These are phyloP conservation scores for Mucor indicus DNA, from an alignment of 371 early-diverging fungal genomes.

Conservation along the genomic window DNA sequence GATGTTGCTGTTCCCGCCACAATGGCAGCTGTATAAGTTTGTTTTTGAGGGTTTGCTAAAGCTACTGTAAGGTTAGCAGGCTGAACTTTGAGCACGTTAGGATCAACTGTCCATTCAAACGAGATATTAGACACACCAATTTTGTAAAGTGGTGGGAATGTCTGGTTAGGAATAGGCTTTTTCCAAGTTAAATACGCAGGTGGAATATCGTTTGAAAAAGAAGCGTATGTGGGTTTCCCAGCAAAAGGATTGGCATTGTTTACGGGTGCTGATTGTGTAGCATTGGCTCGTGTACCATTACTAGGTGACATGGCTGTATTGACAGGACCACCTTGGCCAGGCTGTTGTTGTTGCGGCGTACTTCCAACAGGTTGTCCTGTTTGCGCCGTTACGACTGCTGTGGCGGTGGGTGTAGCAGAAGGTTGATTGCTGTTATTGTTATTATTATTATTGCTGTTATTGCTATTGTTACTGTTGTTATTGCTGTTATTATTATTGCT, in stretches of 20 bases:
- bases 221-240: conserved; percentile 39
- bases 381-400: conserved; percentile 13
- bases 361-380: conserved; percentile 7
- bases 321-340: conserved; percentile 9
- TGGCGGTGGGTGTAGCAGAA: conserved; percentile 10
- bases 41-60: conserved; percentile 43
- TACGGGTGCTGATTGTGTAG: conserved; percentile 22
- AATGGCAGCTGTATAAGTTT: conserved; percentile 36
- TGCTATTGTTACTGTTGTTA: no score
- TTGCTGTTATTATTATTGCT: no score
- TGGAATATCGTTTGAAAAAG: conserved; percentile 34
- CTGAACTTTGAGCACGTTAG: conserved; percentile 34
- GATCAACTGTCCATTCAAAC: conserved; percentile 43
- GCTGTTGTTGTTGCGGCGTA: conserved; percentile 8
- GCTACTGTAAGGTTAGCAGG: conserved; percentile 42
- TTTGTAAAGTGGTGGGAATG: conserved; percentile 42
- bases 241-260: conserved; percentile 31
- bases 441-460: not conserved
- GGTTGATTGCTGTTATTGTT: conserved; percentile 2
- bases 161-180: conserved; percentile 46
- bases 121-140: conserved; percentile 43
- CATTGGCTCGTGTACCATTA: conserved; percentile 24
- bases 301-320: conserved; percentile 10
- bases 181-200: conserved; percentile 49
- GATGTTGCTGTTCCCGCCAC: conserved; percentile 41